Conservation (phyloP, 495 filamentous ascomycete genomes). For the Aspergillus sparsus region DNA sequence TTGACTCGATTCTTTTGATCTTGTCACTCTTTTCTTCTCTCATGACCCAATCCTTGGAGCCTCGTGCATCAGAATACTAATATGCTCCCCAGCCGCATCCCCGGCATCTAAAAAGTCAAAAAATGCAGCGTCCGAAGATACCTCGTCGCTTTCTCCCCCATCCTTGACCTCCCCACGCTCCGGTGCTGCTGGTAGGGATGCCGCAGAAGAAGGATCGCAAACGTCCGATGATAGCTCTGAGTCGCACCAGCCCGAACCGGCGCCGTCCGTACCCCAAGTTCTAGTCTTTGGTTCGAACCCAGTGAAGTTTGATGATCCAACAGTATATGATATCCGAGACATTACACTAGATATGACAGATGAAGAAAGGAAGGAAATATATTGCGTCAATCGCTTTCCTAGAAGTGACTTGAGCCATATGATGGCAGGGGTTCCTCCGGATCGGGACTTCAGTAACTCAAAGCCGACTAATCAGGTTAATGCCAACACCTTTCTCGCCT, state of each 20-base stretch:
- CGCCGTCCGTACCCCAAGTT: slow-evolving; percentile 68
- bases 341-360: slow-evolving; percentile 71
- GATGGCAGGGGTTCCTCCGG: slow-evolving; percentile 84
- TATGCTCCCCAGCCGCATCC: slow-evolving; percentile 35
- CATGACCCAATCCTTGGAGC: too few relatives aligned
- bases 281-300: slow-evolving; percentile 91
- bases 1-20: too few relatives aligned
- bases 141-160: slow-evolving; percentile 59
- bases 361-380: slow-evolving; percentile 81
- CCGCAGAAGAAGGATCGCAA: slow-evolving; percentile 48
- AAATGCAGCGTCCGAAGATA: slow-evolving; percentile 58
- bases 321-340: slow-evolving; percentile 87
- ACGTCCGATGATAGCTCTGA: slow-evolving; percentile 62
- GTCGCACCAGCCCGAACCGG: slow-evolving; percentile 76
- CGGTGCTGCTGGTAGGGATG: slow-evolving; percentile 50
- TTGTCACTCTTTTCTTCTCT: too few relatives aligned
- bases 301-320: slow-evolving; percentile 88
- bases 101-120: slow-evolving; percentile 53
- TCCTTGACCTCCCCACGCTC: slow-evolving; percentile 50
- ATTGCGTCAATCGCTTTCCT: slow-evolving; percentile 82
- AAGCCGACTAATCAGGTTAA: slow-evolving; percentile 93
- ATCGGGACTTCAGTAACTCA: slow-evolving; percentile 91
- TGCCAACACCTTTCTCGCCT: slow-evolving; percentile 83
- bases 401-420: slow-evolving; percentile 74
- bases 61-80: not conserved